Base-by-base conservation (phyloP, 257 asterid species). In the Rubia yunnanensis region DNA sequence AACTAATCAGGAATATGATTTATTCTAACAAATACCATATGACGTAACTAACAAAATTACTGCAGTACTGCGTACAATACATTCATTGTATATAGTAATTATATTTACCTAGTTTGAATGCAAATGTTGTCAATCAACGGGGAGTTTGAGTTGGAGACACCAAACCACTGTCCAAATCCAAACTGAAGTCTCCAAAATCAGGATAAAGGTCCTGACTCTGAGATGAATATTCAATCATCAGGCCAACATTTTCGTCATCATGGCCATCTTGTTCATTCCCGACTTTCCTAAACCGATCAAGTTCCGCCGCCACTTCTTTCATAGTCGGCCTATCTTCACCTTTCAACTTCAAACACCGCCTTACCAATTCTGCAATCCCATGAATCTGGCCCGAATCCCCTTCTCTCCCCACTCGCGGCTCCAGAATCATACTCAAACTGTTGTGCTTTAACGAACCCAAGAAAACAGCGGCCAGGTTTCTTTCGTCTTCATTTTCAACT, bases 231-330 rank as follows among this genome's bases (percentile, higher is more conserved):
- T 35, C 39, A 3, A 24, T 65, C 79, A 72, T 73, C n/a, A 78
- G 60, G 2, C 79, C 7, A 39, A 39, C 79, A 0, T 76, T 35
- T 56, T 39, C 48, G 17, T 76, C 80, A 34, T 77, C 78, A 0
- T 57, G 48, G 1, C 0, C 68, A 0, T 72, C 46, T 18, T 65
- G 63, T 15, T 63, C 72, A 11, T 72, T 74, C 95, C 90, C 77
- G 27, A 81, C 73, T 80, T 74, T 90, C 69, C 89, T 84, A n/a
- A 82, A 72, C 10, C 79, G 78, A 65, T 87, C 97, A 2, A 90
- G 88, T 62, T 85, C 94, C 73, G 74, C 84, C 0, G 81, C 82
- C 60, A 87, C 92, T 57, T 90, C 96, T 63, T 78, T 90, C 97
- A 85, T 90, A 0, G 81, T 85, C 5, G 97, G 96, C 49, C 95